Base-by-base conservation (phyloP, 371 early-diverging fungal genomes). In the Mortierella sp. region DNA sequence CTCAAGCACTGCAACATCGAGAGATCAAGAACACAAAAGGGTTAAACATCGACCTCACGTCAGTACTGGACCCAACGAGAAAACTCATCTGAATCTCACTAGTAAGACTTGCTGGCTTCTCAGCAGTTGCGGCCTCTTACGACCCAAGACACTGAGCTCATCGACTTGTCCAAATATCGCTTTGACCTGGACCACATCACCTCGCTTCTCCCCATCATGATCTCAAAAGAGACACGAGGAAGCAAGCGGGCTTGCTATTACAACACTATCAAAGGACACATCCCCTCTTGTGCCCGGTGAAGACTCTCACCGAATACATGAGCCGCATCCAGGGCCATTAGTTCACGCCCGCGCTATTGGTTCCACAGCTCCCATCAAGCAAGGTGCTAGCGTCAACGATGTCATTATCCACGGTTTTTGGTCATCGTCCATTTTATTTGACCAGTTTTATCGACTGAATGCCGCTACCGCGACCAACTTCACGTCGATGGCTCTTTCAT, bases 321-420 rank as follows among this genome's bases (percentile, higher is more conserved):
- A 5, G 24, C 6, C 39, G 53, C 41, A 52, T 52, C 9, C 53
- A 52, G 39, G 39, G 53, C 39, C 53, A 52, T 21, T 23, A 52
- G 21, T 37, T 52, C 23, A 69, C 41, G 66, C 61, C 9, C 24
- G 65, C 3, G 78, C 65, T 7, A 49, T 78, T 42, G 78, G 66
- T 7, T 30, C 78, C n/a, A 69, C 69, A 3, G 17, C 58, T 6
- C 64, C 68, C 3, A 28, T 62, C 27, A 58, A 60, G 23, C 5
- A 52, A 32, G 61, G 78, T 12, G 52, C 69, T 1, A 21, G 70
- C 1, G 66, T 66, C 2, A 61, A 78, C 48, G 78, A 78, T 19
- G 63, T 70, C 5, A 55, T 56, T 23, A 37, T 52, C 1, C 70
- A 64, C 24, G 78, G 78, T 14, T 56, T 59, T 50, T 70, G 70